Evolutionary conservation across 2,329 filamentous ascomycete species (phyloP).

Genomic region (Apiospora malaysiana): DNA sequence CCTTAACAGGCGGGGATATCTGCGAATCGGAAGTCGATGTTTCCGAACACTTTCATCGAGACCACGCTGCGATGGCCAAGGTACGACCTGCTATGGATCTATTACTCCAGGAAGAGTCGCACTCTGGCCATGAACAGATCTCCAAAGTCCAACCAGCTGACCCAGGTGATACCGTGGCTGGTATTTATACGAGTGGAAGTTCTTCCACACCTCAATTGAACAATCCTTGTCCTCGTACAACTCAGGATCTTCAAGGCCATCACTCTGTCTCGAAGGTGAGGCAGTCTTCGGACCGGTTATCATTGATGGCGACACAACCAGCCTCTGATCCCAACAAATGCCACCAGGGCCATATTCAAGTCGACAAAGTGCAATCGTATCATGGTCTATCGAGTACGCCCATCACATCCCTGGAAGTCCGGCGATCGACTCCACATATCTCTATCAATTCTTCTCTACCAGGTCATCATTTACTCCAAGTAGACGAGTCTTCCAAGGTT

Average conservation of each 20-base stretch:
- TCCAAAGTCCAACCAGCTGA: constrained; percentile 22
- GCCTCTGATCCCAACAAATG: constrained; percentile 22
- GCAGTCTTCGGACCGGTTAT: neutral
- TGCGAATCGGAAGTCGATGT: constrained; percentile 28
- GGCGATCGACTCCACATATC: constrained; percentile 24
- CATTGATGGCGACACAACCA: constrained; percentile 18
- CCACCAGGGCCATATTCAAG: constrained; percentile 29
- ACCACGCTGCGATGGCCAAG: constrained; percentile 29
- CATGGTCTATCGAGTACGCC: constrained; percentile 11
- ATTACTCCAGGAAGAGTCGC: neutral
- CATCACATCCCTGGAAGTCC: neutral
- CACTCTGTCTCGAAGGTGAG: constrained; percentile 29
- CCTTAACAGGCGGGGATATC: constrained; percentile 28
- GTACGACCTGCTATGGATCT: constrained; percentile 29
- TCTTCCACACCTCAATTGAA: neutral
- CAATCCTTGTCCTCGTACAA: constrained; percentile 21
- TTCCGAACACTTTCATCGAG: constrained; percentile 28
- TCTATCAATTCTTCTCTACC: neutral
- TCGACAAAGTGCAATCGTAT: constrained; percentile 31
- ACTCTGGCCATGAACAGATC: constrained; percentile 15
- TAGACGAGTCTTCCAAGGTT: constrained; percentile 26
- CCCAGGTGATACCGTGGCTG: neutral
- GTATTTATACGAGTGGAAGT: constrained; percentile 22
- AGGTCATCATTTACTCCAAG: neutral
- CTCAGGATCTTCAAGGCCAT: constrained; percentile 27